Evolutionary conservation across 139 green algal genomes (phyloP).

Genomic region (Chlorella vulgaris): DNA sequence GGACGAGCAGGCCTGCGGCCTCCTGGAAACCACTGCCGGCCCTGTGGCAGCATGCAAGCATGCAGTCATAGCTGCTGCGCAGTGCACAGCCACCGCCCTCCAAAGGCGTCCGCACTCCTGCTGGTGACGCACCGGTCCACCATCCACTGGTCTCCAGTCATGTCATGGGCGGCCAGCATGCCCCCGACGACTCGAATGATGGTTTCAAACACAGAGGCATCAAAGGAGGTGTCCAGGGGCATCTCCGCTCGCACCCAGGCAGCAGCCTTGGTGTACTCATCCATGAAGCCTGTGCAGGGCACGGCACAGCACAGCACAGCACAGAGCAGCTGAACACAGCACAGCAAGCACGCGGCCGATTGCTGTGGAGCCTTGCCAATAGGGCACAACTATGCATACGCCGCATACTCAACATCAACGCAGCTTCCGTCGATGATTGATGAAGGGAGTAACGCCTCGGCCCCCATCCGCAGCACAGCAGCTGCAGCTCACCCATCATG

Average conservation of each 20-base stretch:
- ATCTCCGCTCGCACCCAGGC: slow-evolving; percentile 50
- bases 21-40: no score
- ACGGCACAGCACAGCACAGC: not conserved
- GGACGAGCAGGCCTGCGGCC: no score
- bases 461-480: not conserved
- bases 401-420: no score
- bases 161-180: slow-evolving; percentile 69
- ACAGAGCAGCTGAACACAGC: not conserved
- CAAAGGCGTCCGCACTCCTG: slow-evolving; percentile 45
- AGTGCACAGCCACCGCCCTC: not conserved
- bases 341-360: no score
- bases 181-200: slow-evolving; percentile 47
- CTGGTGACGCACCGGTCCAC: slow-evolving; percentile 10
- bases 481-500: slow-evolving; percentile 61
- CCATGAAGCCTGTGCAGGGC: slow-evolving; percentile 3
- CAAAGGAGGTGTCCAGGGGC: slow-evolving; percentile 23
- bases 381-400: no score
- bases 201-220: slow-evolving; percentile 43
- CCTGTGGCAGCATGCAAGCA: no score
- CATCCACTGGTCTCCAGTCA: slow-evolving; percentile 61
- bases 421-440: no score
- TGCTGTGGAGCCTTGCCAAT: no score
- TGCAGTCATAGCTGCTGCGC: no score
- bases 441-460: not conserved
- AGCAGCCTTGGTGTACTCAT: slow-evolving; percentile 47